Conservation (phyloP, 2,329 filamentous ascomycete species). For the Amylocarpus encephaloides region DNA sequence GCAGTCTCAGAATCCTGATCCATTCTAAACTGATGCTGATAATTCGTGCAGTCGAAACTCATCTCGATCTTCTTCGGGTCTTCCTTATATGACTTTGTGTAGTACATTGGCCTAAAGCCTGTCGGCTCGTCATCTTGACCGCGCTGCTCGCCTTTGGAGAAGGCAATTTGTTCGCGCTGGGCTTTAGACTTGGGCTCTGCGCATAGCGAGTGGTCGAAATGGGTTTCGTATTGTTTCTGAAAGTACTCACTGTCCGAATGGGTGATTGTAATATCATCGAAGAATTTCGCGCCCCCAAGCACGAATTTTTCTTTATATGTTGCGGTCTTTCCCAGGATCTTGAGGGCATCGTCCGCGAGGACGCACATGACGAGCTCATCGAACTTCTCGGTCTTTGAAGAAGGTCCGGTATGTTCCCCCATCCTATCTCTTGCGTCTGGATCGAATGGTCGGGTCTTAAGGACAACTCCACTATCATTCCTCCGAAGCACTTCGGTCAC, state of each 20-base stretch:
- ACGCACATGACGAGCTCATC: slow-evolving; percentile 63
- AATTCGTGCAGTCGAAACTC: slow-evolving; percentile 71
- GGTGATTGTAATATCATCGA: slow-evolving; percentile 65
- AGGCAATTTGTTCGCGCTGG: slow-evolving; percentile 36
- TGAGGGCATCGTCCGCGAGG: slow-evolving; percentile 57
- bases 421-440: slow-evolving; percentile 44
- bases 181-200: slow-evolving; percentile 39
- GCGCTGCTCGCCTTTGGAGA: slow-evolving; percentile 40
- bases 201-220: slow-evolving; percentile 46
- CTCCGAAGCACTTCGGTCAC: slow-evolving; percentile 46
- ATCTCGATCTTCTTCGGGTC: slow-evolving; percentile 57
- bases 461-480: slow-evolving; percentile 44
- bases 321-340: slow-evolving; percentile 51
- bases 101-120: slow-evolving; percentile 58
- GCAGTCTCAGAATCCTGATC: slow-evolving; percentile 25
- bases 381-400: slow-evolving; percentile 46
- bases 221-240: slow-evolving; percentile 60
- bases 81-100: slow-evolving; percentile 52
- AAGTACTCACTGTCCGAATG: slow-evolving; percentile 62
- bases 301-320: slow-evolving; percentile 58
- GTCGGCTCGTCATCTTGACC: slow-evolving; percentile 46
- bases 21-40: slow-evolving; percentile 62
- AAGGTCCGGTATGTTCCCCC: slow-evolving; percentile 33
- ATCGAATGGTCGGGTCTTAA: slow-evolving; percentile 39
- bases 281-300: slow-evolving; percentile 63